Conservation (phyloP, 768 basidiomycete species). For the Tephrocybe sp. region DNA sequence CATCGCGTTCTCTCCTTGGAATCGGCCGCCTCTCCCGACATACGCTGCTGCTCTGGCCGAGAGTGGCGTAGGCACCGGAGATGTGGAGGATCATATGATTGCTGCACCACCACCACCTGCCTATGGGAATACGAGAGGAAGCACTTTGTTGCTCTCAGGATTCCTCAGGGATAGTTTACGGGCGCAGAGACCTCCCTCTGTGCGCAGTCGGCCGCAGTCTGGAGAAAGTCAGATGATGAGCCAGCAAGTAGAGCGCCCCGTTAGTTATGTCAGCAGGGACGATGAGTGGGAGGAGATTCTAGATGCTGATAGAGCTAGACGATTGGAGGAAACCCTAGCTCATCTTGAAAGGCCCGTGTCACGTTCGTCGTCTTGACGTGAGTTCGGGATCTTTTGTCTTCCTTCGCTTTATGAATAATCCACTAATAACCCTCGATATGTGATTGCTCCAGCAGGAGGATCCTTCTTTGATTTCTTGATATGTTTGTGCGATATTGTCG, state of each 20-base stretch:
- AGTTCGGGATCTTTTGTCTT: not conserved
- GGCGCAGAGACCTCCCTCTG: constrained; percentile 43
- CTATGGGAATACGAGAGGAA: constrained; percentile 74
- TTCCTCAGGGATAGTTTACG: constrained; percentile 46
- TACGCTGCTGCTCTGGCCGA: constrained; percentile 70
- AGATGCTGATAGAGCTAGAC: constrained; percentile 49
- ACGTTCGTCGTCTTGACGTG: constrained; percentile 8
- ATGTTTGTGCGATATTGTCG: not conserved
- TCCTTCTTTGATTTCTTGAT: not conserved
- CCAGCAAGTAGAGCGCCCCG: constrained; percentile 36
- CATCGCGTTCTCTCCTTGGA: constrained; percentile 64
- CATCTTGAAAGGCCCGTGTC: constrained; percentile 34
- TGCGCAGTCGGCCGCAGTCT: constrained; percentile 31
- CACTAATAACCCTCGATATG: too few species aligned
- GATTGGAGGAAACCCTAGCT: constrained; percentile 55
- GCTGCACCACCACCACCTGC: constrained; percentile 70
- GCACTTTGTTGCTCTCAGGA: constrained; percentile 56
- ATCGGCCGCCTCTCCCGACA: constrained; percentile 64
- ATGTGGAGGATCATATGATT: constrained; percentile 70
- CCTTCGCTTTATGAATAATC: too few species aligned
- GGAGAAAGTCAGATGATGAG: constrained; percentile 28
- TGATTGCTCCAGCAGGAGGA: not conserved
- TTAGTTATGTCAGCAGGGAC: constrained; percentile 53
- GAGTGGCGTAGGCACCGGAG: constrained; percentile 68
- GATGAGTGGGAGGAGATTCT: constrained; percentile 55